Percentiles rank a stretch among this genome's conserved stretches.
These are phyloP conservation scores for Ilex asprella DNA, from an alignment of 257 asterid genomes.

Conservation along the genomic window DNA sequence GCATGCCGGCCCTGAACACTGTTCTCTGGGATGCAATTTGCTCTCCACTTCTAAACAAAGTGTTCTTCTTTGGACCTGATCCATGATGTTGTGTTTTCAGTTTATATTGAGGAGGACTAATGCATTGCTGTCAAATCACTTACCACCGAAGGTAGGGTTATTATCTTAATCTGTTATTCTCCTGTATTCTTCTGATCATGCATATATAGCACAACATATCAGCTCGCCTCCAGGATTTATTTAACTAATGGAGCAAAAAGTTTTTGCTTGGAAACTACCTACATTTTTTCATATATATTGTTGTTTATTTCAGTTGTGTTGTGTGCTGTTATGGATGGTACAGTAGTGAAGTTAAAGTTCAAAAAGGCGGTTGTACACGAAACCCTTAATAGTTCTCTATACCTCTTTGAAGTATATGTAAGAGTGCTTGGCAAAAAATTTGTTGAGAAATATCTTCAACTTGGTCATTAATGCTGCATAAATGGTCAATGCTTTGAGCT, in stretches of 20 bases:
- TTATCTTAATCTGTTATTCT: background rate
- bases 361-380: background rate
- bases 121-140: slow-evolving; percentile 87
- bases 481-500: too few species aligned
- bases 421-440: too few species aligned
- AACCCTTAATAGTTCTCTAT: too few species aligned
- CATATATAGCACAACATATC: background rate
- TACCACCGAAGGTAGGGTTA: slow-evolving; percentile 88
- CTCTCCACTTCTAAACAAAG: background rate
- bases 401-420: too few species aligned
- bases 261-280: too few species aligned
- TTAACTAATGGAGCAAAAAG: background rate
- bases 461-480: too few species aligned
- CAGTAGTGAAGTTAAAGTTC: background rate
- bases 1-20: background rate
- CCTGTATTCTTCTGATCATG: background rate
- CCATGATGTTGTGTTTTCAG: slow-evolving; percentile 36
- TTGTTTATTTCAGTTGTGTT: background rate
- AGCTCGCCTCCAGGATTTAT: background rate
- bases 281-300: too few species aligned
- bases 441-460: too few species aligned
- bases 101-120: slow-evolving; percentile 96
- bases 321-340: background rate
- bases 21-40: background rate
- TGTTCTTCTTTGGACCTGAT: background rate